Evolutionary conservation across 805 yeast species (phyloP).

Genomic region (Yarrowia hollandica): DNA sequence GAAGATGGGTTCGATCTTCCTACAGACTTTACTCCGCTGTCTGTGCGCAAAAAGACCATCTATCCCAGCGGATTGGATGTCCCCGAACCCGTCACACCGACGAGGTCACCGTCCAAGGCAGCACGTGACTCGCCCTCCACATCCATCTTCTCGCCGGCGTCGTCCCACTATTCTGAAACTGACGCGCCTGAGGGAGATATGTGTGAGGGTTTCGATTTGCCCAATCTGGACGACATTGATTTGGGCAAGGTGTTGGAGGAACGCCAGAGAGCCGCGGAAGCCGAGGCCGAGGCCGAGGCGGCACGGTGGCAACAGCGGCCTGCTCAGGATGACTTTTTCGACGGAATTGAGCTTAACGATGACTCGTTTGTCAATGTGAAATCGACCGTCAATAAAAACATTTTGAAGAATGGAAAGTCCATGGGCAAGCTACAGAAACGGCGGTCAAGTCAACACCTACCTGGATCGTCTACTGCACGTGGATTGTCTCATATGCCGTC

Average conservation of each 20-base stretch:
- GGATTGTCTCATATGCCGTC: constrained; percentile 24
- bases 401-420: constrained; percentile 1
- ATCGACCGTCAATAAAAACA: background rate
- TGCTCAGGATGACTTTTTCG: constrained; percentile 21
- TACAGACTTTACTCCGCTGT: constrained; percentile 10
- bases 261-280: constrained; percentile 7
- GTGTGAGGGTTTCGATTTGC: constrained; percentile 27
- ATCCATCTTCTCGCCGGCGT: constrained; percentile 20
- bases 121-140: constrained; percentile 2
- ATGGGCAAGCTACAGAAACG: background rate
- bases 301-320: background rate
- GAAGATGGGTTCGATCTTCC: constrained; percentile 25
- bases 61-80: constrained; percentile 14
- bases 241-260: background rate
- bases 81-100: constrained; percentile 3
- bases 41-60: constrained; percentile 4
- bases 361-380: constrained; percentile 21
- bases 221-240: background rate
- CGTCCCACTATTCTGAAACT: constrained; percentile 9
- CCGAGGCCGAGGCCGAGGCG: constrained; percentile 1
- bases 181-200: constrained; percentile 23
- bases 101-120: background rate
- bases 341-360: constrained; percentile 23
- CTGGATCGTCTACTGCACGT: background rate
- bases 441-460: background rate